phyloP scores from a whole-genome alignment of 192 early-diverging fungal genomes.

The Chytriomyces hyalinus region DNA sequence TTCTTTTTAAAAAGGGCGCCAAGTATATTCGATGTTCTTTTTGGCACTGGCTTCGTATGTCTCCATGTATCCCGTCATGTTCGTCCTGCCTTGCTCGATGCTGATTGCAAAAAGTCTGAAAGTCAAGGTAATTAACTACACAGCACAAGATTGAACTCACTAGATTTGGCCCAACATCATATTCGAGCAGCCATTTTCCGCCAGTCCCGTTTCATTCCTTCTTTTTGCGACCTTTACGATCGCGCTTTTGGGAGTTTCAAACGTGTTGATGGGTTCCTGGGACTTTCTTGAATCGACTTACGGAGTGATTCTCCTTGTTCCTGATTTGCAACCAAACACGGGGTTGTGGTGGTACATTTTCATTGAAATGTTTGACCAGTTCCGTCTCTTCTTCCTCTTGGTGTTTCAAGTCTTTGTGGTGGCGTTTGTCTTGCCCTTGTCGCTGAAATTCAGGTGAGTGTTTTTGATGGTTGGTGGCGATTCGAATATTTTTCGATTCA shows the following conservation, averaged over 20 bases:
- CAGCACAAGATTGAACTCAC: too few relatives aligned
- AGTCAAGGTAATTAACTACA: neutral
- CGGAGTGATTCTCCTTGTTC: constrained; percentile 74
- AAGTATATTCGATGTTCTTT: constrained; percentile 66
- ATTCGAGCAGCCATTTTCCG: constrained; percentile 29
- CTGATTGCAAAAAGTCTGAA: constrained; percentile 45
- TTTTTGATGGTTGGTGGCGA: neutral
- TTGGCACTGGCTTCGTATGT: constrained; percentile 83
- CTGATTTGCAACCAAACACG: constrained; percentile 94
- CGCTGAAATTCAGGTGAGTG: constrained; percentile 77
- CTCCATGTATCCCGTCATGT: constrained; percentile 85
- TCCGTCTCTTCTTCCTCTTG: constrained; percentile 88
- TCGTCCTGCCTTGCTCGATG: constrained; percentile 66
- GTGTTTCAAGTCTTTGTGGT: constrained; percentile 95
- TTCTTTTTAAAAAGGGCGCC: constrained; percentile 50
- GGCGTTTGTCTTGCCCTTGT: constrained; percentile 83
- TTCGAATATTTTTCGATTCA: neutral
- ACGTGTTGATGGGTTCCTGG: constrained; percentile 70
- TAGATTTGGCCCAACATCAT: too few relatives aligned
- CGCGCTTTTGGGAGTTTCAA: constrained; percentile 63
- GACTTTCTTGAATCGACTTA: constrained; percentile 70
- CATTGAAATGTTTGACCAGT: constrained; percentile 99
- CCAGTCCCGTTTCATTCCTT: constrained; percentile 28
- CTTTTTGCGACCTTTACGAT: constrained; percentile 49
- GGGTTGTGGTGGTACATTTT: constrained; percentile 99